phyloP scores from a whole-genome alignment of 2,329 filamentous ascomycete genomes.

The Fusarium austroafricanum region DNA sequence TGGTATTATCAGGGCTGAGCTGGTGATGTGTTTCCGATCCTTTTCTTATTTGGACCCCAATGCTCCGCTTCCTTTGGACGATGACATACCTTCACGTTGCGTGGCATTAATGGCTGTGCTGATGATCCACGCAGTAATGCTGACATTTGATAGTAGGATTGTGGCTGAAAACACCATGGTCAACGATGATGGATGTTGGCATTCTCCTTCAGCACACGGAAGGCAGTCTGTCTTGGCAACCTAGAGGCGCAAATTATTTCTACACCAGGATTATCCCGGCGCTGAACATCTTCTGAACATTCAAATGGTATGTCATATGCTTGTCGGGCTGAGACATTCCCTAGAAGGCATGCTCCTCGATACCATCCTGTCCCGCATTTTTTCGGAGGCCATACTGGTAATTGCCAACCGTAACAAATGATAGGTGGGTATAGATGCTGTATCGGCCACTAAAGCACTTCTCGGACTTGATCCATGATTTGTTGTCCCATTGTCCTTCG shows the following conservation, averaged over 20 bases:
- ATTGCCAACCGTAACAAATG: neutral
- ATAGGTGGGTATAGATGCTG: neutral
- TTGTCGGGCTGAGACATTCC: constrained; percentile 14
- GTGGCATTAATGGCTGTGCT: constrained; percentile 25
- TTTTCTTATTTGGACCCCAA: constrained; percentile 10
- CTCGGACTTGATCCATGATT: constrained; percentile 69
- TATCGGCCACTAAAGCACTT: constrained; percentile 49
- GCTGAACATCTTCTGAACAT: neutral
- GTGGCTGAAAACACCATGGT: constrained; percentile 32
- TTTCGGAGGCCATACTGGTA: constrained; percentile 5
- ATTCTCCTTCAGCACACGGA: constrained; percentile 14
- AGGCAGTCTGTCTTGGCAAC: neutral
- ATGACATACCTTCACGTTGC: constrained; percentile 3
- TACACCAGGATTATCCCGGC: constrained; percentile 5
- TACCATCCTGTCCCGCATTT: constrained; percentile 10
- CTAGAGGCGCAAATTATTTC: constrained; percentile 9
- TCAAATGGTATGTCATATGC: constrained; percentile 1
- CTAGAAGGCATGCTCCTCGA: constrained; percentile 16
- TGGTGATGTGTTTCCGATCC: neutral
- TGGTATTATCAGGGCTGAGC: constrained; percentile 5
- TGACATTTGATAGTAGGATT: constrained; percentile 21
- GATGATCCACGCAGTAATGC: constrained; percentile 32
- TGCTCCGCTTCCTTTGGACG: neutral
- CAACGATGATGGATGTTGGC: constrained; percentile 1
- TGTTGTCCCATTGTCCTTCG: constrained; percentile 71